Percentiles rank a stretch among this genome's conserved stretches.
Evolutionary conservation across 2,329 filamentous ascomycete species (phyloP).

Genomic region (Colletotrichum spinosum): DNA sequence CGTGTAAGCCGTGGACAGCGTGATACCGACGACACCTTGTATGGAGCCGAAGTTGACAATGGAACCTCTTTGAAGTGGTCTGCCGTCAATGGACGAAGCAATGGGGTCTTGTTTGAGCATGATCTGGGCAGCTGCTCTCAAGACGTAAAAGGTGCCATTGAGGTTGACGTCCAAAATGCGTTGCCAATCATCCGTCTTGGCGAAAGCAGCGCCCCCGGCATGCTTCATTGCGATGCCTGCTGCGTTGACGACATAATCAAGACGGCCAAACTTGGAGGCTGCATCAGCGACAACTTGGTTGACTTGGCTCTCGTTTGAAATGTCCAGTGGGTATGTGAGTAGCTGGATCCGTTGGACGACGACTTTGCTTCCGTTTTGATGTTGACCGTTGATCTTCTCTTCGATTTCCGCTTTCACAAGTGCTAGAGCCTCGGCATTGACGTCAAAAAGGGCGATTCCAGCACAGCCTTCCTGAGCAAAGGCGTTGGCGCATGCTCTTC

Average conservation of each 20-base stretch:
- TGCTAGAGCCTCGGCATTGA: conserved; percentile 33
- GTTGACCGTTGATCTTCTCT: background rate
- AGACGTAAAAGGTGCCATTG: conserved; percentile 54
- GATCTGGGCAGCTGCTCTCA: conserved; percentile 52
- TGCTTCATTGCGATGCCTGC: conserved; percentile 54
- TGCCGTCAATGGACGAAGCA: conserved; percentile 46
- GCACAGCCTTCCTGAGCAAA: conserved; percentile 45
- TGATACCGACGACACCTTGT: conserved; percentile 30
- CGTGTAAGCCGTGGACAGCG: conserved; percentile 25
- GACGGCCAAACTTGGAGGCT: conserved; percentile 47
- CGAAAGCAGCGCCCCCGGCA: conserved; percentile 49
- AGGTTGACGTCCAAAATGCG: conserved; percentile 56
- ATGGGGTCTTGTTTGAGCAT: conserved; percentile 58
- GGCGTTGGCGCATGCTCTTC: conserved; percentile 44
- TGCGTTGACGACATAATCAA: conserved; percentile 56
- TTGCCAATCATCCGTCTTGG: conserved; percentile 51
- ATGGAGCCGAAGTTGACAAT: conserved; percentile 37
- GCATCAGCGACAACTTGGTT: conserved; percentile 42
- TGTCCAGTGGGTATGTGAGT: conserved; percentile 20
- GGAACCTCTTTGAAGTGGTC: conserved; percentile 24
- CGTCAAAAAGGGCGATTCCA: conserved; percentile 44
- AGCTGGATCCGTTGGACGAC: background rate
- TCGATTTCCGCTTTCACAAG: conserved; percentile 40
- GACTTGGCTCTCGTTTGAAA: conserved; percentile 45
- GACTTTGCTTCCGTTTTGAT: background rate